phyloP scores from a whole-genome alignment of 2,329 filamentous ascomycete genomes.

The Hortaea sp. region DNA sequence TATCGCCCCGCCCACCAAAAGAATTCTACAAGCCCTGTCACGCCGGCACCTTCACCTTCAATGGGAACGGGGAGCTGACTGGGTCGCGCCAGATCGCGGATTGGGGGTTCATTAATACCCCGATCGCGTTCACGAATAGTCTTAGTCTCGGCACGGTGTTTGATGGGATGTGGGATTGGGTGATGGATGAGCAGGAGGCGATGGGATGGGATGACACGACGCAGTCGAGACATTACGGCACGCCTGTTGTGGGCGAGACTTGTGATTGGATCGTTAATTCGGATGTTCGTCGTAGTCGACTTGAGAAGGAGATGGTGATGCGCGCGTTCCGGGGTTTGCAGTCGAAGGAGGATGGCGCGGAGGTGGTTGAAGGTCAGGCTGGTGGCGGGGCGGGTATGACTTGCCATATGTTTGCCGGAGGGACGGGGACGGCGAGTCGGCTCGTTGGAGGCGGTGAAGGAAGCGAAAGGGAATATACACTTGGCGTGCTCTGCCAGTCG shows the following conservation, averaged over 20 bases:
- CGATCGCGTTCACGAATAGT: constrained; percentile 51
- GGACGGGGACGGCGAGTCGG: constrained; percentile 53
- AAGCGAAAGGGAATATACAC: constrained; percentile 40
- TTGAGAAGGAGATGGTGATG: constrained; percentile 41
- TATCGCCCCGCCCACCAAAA: constrained; percentile 31
- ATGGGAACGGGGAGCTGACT: constrained; percentile 54
- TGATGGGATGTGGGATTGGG: constrained; percentile 48
- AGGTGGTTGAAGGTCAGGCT: constrained; percentile 51
- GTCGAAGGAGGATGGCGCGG: constrained; percentile 55
- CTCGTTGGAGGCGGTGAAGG: constrained; percentile 40
- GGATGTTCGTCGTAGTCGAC: constrained; percentile 5
- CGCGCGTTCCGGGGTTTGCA: constrained; percentile 56
- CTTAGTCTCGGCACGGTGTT: constrained; percentile 49
- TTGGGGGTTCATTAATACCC: constrained; percentile 48
- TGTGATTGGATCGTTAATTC: constrained; percentile 15
- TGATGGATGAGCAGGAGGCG: constrained; percentile 34
- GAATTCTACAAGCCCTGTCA: constrained; percentile 33
- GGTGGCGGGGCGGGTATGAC: constrained; percentile 62
- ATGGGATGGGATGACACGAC: constrained; percentile 19
- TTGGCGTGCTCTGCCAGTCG: constrained; percentile 54
- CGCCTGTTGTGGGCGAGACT: constrained; percentile 17
- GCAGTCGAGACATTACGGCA: constrained; percentile 12
- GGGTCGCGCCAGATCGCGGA: constrained; percentile 53
- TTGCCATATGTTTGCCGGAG: constrained; percentile 57
- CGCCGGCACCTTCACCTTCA: constrained; percentile 47